phyloP scores from a whole-genome alignment of 108 stramenopile genomes.

The Parmales sp. region DNA sequence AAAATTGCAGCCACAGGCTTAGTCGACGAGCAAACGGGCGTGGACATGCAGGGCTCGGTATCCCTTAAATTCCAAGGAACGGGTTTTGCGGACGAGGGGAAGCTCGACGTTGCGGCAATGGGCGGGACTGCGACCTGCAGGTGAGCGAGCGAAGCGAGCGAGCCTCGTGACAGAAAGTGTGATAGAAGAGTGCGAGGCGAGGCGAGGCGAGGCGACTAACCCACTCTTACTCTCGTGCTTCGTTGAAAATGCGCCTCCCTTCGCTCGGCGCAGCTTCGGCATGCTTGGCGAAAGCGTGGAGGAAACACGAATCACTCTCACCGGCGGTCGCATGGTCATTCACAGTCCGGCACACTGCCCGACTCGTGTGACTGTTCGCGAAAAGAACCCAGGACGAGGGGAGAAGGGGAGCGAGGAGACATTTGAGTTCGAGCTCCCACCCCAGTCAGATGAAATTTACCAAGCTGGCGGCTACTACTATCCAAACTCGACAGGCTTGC shows the following conservation, averaged over 20 bases:
- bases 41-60: slow-evolving; percentile 46
- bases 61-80: slow-evolving; percentile 42
- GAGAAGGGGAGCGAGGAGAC: slow-evolving; percentile 18
- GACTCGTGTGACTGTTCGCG: slow-evolving; percentile 36
- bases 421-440: slow-evolving; percentile 47
- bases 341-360: slow-evolving; percentile 65
- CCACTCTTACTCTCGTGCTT: background rate
- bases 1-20: slow-evolving; percentile 47
- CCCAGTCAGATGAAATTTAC: slow-evolving; percentile 41
- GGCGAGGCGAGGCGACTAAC: background rate
- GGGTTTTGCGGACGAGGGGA: slow-evolving; percentile 6
- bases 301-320: slow-evolving; percentile 54
- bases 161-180: background rate
- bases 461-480: slow-evolving; percentile 60
- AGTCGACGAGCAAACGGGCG: slow-evolving; percentile 43
- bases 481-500: slow-evolving; percentile 65
- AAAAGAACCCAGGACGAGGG: slow-evolving; percentile 38
- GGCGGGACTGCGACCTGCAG: background rate
- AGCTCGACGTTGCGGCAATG: too few relatives aligned
- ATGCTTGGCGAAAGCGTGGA: slow-evolving; percentile 59
- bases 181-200: background rate
- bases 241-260: background rate
- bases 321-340: slow-evolving; percentile 59
- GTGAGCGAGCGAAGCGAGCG: background rate
- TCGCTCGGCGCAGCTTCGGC: slow-evolving; percentile 23